Evolutionary conservation across 2,329 filamentous ascomycete species (phyloP), one percentile per base, ranked within the genome.

Genomic region (Pseudocercospora musae): DNA sequence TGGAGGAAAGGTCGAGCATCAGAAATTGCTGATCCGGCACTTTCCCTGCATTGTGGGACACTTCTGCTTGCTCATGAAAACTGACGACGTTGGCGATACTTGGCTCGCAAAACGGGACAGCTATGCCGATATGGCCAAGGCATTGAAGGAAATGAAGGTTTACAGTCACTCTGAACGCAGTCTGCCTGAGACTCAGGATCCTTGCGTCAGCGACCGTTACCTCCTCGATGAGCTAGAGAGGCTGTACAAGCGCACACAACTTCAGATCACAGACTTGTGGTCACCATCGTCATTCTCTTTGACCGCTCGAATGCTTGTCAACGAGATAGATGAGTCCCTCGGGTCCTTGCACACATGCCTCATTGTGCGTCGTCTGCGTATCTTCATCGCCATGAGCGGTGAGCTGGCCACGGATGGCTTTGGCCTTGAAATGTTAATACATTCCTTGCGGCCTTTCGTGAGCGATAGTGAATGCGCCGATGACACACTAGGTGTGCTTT

Each of bases 341-440:
- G 96, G 95, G 0, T 90, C 95, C 20, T 80, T 97, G 4, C 90
- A 97, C 75, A 89, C 91, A 40, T 95, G 92, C 73, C 89, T 92
- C 1, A 87, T 96, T 3, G 83, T 99, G 57, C 88, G 93, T 42
- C 96, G 96, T 73, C 83, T 98, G 52, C 85, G 92, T 33, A 85
- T 97, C 8, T 78, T 98, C 15, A 83, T 98, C 25, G 89, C 87
- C 62, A 79, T 98, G 50, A 89, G 92, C 25, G 92, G 92, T 0
- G 75, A 85, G 0, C 82, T 87, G 56, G 90, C 90, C n/a, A 81
- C 89, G 23, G 80, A 86, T 44, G 90, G 89, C 0, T 98, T 98
- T 72, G 90, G 92, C 10, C 76, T 97, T 13, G 91, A 99, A 75
- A 95, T 97, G 90, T 82, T 96, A 0, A 81, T 99, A 1, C 90